Conservation (phyloP, 495 filamentous ascomycete genomes). For the Talaromyces proteolyticus region DNA sequence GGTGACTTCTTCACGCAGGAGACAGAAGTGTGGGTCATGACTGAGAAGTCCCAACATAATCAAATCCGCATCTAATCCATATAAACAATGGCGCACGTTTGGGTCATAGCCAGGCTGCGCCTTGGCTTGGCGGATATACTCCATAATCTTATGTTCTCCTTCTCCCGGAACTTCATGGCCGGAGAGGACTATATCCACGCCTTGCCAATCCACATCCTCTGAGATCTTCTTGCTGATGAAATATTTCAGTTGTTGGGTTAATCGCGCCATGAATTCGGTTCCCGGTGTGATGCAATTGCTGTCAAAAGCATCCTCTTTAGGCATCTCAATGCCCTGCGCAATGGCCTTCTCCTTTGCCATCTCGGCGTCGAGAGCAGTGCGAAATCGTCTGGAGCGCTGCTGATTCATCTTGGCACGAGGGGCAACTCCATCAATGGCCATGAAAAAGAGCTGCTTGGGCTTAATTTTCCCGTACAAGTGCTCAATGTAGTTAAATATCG, state of each 20-base stretch:
- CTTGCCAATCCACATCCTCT: slow-evolving; percentile 96
- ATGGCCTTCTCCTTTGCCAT: slow-evolving; percentile 85
- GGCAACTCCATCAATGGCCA: slow-evolving; percentile 98
- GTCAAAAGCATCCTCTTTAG: slow-evolving; percentile 93
- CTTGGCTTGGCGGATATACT: slow-evolving; percentile 96
- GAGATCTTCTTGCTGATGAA: slow-evolving; percentile 98
- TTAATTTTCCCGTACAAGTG: slow-evolving; percentile 98
- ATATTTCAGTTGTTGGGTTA: slow-evolving; percentile 92
- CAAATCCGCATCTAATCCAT: slow-evolving; percentile 94
- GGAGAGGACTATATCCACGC: slow-evolving; percentile 89
- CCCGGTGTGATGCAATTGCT: slow-evolving; percentile 99
- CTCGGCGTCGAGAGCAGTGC: slow-evolving; percentile 89
- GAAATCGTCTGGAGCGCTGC: slow-evolving; percentile 90
- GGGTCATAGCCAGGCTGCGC: slow-evolving; percentile 88
- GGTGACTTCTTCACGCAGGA: slow-evolving; percentile 95
- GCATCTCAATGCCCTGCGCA: slow-evolving; percentile 80
- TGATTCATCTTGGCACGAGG: slow-evolving; percentile 99
- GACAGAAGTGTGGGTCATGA: slow-evolving; percentile 97
- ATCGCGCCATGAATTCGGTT: slow-evolving; percentile 96
- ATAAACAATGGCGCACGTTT: slow-evolving; percentile 96
- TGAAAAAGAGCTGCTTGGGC: slow-evolving; percentile 96
- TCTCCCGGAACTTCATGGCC: slow-evolving; percentile 99
- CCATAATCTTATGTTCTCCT: slow-evolving; percentile 99
- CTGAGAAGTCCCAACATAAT: slow-evolving; percentile 98
- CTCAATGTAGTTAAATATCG: slow-evolving; percentile 99